A percentile compares a stretch with the other conserved stretches of the same genome.
Evolutionary conservation across 768 basidiomycete species (phyloP).

Genomic region (Kwoniella shandongensis): DNA sequence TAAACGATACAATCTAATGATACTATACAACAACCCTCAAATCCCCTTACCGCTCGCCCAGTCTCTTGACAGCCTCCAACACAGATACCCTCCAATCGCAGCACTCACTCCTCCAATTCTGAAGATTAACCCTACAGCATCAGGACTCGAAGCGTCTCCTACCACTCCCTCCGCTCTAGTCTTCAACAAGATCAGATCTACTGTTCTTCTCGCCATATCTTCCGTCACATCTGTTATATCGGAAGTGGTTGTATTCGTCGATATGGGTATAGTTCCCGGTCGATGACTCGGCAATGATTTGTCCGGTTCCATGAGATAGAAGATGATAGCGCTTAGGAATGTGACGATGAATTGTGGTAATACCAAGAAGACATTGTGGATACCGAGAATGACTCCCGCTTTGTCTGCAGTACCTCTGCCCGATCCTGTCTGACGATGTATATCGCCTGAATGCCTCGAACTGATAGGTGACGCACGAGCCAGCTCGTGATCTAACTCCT

Average conservation of each 20-base stretch:
- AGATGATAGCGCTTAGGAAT: conserved; percentile 77
- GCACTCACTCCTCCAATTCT: conserved; percentile 34
- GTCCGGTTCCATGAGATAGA: conserved; percentile 75
- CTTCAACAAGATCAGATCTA: conserved; percentile 18
- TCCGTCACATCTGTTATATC: conserved; percentile 52
- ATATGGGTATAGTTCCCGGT: conserved; percentile 35
- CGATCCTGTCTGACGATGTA: conserved; percentile 3
- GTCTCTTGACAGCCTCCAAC: conserved; percentile 15
- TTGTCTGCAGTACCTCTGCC: conserved; percentile 62
- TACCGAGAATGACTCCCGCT: conserved; percentile 86
- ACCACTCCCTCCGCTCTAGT: conserved; percentile 39
- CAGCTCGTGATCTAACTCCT: conserved; percentile 6
- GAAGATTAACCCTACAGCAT: conserved; percentile 78
- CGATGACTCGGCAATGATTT: conserved; percentile 36
- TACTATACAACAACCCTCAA: conserved; percentile 2
- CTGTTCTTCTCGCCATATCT: conserved; percentile 1
- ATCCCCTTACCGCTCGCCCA: conserved; percentile 30
- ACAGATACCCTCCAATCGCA: conserved; percentile 26
- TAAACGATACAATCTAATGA: too few species aligned
- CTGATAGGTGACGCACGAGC: background rate
- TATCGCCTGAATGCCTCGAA: background rate
- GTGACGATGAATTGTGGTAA: conserved; percentile 92
- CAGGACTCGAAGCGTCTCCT: conserved; percentile 55
- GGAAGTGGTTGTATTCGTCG: conserved; percentile 53
- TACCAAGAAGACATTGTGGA: conserved; percentile 92